Evolutionary conservation across 2,329 filamentous ascomycete genomes (phyloP).

Genomic region (Claviceps sorghi): DNA sequence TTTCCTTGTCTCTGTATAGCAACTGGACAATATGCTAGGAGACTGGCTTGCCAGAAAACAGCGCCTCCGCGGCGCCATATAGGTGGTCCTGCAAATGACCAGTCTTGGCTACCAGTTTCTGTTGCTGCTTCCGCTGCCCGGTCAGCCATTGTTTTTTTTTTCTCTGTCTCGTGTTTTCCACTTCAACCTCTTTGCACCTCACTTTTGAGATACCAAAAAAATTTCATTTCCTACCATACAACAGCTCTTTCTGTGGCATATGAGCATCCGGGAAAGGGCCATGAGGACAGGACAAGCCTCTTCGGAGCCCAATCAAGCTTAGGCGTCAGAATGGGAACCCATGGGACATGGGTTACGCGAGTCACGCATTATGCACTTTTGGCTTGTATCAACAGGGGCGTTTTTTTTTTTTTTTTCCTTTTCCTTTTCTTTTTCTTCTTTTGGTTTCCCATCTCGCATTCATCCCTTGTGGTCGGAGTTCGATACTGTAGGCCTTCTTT

Average conservation of each 20-base stretch:
- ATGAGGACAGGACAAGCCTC: not conserved
- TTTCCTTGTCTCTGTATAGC: constrained; percentile 22
- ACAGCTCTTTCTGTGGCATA: constrained; percentile 4
- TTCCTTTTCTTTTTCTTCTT: not conserved
- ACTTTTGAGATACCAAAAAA: constrained; percentile 4
- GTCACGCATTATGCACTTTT: not conserved
- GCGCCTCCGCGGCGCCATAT: constrained; percentile 39
- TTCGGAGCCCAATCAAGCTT: not conserved
- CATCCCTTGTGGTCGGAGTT: not conserved
- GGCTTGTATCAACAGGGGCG: not conserved
- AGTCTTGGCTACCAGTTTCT: not conserved
- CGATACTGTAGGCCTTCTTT: not conserved
- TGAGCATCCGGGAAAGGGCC: not conserved
- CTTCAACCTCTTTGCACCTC: not conserved
- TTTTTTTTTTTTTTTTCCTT: not conserved
- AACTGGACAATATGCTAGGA: constrained; percentile 76
- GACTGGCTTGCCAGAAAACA: constrained; percentile 65
- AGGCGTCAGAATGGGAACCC: constrained; percentile 2
- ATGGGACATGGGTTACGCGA: not conserved
- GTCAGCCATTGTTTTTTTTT: not conserved
- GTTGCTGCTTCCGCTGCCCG: not conserved
- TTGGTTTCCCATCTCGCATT: not conserved
- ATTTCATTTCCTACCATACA: not conserved
- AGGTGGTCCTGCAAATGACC: constrained; percentile 3
- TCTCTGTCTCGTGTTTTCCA: not conserved